These are phyloP conservation scores for Ensete ventricosum DNA, from an alignment of 176 grass and related monocot genomes.

Conservation along the genomic window DNA sequence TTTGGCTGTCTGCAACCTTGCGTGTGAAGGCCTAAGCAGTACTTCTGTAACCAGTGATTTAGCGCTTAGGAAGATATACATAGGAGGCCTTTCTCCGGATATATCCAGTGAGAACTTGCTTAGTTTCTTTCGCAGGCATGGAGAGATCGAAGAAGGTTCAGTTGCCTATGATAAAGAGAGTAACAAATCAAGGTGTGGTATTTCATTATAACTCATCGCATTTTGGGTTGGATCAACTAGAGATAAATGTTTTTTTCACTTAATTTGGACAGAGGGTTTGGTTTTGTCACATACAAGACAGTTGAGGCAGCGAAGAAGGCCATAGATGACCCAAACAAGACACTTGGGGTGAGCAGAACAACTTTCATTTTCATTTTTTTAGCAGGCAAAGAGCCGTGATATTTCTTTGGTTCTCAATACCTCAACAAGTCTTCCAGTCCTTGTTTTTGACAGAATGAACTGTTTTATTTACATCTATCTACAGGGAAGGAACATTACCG, in stretches of 20 bases:
- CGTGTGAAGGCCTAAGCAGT: slow-evolving; percentile 13
- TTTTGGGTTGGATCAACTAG: not conserved
- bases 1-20: slow-evolving; percentile 14
- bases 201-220: not conserved
- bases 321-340: slow-evolving; percentile 16
- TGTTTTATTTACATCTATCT: not conserved
- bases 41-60: slow-evolving; percentile 3
- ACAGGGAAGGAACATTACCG: slow-evolving; percentile 15
- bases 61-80: slow-evolving; percentile 7
- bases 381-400: not conserved
- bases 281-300: slow-evolving; percentile 15
- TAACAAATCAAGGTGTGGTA: slow-evolving; percentile 10
- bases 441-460: not conserved
- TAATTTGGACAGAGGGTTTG: slow-evolving; percentile 13
- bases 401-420: not conserved
- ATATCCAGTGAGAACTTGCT: slow-evolving; percentile 13
- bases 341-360: slow-evolving; percentile 8
- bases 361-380: not conserved
- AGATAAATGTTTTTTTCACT: not conserved
- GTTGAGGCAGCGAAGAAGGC: slow-evolving; percentile 13
- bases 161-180: slow-evolving; percentile 16
- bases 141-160: slow-evolving; percentile 20
- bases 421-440: not conserved
- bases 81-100: slow-evolving; percentile 14
- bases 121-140: slow-evolving; percentile 6